Base-by-base conservation (phyloP, 164 flowering plant genomes). In the Macadamia integrifolia region DNA sequence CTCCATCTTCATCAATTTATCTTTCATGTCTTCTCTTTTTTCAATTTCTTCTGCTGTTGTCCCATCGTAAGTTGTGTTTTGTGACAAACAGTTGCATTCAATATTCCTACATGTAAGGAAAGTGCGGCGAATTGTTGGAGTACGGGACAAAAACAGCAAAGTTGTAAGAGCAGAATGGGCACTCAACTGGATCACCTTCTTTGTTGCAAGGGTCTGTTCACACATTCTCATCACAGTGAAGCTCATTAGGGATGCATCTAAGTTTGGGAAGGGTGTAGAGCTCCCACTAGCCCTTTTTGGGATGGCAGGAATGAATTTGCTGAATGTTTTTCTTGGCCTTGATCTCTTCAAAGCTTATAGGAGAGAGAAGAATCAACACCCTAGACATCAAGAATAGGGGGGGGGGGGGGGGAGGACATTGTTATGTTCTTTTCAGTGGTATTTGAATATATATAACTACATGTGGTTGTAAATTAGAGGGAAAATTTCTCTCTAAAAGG, bases 261-360 rank as follows among this genome's bases (percentile, higher is more conserved):
- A 83, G 81, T 94, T 94, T 65, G 88, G 66, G 35, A 78, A 76
- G 58, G 97, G 96, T 12, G 69, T 90, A 7, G 97, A 90, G 81
- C 88, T 90, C 65, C 97, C 95, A 4, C 89, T 94, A 1, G 99
- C 97, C 18, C 74, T 90, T 40, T 78, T 79, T 58, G 99, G 97
- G 35, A 94, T 94, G 99, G 82, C 77, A 3, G 97, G 92, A 50
- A 94, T 94, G 99, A 91, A 90, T 76, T 68, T 89, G 67, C 92
- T 92, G 0, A 94, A 92, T 61, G 30, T 80, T 18, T 84, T 78
- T 70, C 95, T 94, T 17, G 96, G 93, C 40, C 74, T 83, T 53
- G 98, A 90, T 83, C 93, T 94, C 67, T 75, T 82, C 57, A 76
- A 77, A 35, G 96, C 98, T 55, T 86, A 70, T 76, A 83, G 61